These are phyloP conservation scores for Plasmodium gonderi DNA, from an alignment of 169 alveolate species.

Conservation along the genomic window DNA sequence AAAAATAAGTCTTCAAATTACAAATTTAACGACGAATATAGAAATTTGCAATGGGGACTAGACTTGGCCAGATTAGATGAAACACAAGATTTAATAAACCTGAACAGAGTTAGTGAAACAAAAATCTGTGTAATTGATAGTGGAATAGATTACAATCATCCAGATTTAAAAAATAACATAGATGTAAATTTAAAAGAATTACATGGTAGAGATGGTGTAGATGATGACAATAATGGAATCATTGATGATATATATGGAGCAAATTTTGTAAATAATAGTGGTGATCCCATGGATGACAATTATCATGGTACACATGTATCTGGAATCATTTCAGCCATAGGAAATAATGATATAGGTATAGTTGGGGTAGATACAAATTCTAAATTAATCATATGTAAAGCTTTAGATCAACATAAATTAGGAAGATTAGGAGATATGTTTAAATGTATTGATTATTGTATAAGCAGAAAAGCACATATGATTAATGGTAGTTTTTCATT, in stretches of 20 bases:
- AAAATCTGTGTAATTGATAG: conserved; percentile 87
- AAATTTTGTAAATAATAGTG: conserved; percentile 78
- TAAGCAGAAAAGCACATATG: conserved; percentile 62
- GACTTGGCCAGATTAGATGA: conserved; percentile 69
- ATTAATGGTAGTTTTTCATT: conserved; percentile 77
- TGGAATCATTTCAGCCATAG: conserved; percentile 78
- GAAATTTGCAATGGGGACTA: conserved; percentile 70
- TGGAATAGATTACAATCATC: conserved; percentile 89
- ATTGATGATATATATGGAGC: conserved; percentile 87
- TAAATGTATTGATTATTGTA: conserved; percentile 79
- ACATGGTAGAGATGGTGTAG: conserved; percentile 81
- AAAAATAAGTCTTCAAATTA: neutral
- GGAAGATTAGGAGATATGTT: conserved; percentile 80
- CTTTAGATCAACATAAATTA: conserved; percentile 78
- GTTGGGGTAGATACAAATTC: conserved; percentile 70
- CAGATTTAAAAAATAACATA: conserved; percentile 83
- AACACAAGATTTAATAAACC: conserved; percentile 2
- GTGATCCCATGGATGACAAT: conserved; percentile 85
- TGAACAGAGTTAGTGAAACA: neutral
- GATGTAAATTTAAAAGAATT: conserved; percentile 85
- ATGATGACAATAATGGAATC: conserved; percentile 85
- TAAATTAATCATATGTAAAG: conserved; percentile 76
- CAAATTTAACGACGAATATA: conserved; percentile 45
- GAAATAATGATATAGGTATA: conserved; percentile 20
- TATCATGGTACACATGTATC: conserved; percentile 90